These are phyloP conservation scores for Rachicladosporium sp. DNA, from an alignment of 2,329 filamentous ascomycete genomes.

Conservation along the genomic window DNA sequence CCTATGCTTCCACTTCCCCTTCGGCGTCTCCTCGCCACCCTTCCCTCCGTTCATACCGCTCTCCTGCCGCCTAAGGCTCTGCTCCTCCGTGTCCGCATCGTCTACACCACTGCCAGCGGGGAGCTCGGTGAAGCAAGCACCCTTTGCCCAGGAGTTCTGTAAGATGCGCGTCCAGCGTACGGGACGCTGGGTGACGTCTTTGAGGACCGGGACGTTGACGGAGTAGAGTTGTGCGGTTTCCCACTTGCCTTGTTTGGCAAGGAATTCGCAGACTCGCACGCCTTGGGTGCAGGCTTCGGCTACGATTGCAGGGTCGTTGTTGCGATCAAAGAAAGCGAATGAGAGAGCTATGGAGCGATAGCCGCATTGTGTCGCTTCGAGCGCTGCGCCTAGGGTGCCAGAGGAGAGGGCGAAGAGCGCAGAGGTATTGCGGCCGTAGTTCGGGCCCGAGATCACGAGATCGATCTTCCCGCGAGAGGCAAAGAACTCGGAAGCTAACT, in stretches of 20 bases:
- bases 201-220: conserved; percentile 78
- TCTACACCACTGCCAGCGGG: conserved; percentile 47
- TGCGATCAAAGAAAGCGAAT: conserved; percentile 78
- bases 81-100: conserved; percentile 53
- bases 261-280: conserved; percentile 64
- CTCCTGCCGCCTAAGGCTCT: conserved; percentile 56
- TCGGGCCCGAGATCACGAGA: conserved; percentile 37
- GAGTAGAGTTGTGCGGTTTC: conserved; percentile 58
- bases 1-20: conserved; percentile 54
- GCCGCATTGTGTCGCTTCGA: conserved; percentile 37
- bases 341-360: conserved; percentile 62
- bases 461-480: conserved; percentile 31
- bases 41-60: conserved; percentile 26
- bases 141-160: conserved; percentile 80
- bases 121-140: conserved; percentile 75
- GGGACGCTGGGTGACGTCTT: conserved; percentile 55
- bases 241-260: conserved; percentile 60
- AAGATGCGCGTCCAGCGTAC: conserved; percentile 76
- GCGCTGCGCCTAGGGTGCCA: conserved; percentile 38
- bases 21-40: conserved; percentile 20
- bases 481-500: conserved; percentile 38
- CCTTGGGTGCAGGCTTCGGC: conserved; percentile 61
- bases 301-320: conserved; percentile 74
- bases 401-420: conserved; percentile 37
- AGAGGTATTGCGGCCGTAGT: conserved; percentile 39